Conservation (phyloP, 305 asterid genomes). For the Coffea humblotiana region DNA sequence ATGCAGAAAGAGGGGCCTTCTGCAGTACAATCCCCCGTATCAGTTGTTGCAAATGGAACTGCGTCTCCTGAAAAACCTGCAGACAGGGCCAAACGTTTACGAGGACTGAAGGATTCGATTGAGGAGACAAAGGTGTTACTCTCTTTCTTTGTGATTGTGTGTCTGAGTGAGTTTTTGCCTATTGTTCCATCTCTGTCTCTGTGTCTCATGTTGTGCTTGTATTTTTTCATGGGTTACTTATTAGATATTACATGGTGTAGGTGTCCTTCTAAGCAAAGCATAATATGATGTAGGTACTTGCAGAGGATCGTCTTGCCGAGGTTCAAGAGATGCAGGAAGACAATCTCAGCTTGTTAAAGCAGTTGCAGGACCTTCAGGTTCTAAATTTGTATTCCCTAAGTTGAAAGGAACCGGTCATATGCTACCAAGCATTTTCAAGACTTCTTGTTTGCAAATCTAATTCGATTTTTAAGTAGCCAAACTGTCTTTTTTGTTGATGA, state of each 20-base stretch:
- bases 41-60: constrained; percentile 66
- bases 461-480: neutral
- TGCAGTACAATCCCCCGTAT: constrained; percentile 59
- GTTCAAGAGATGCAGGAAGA: constrained; percentile 87
- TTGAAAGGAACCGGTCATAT: neutral
- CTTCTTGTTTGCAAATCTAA: neutral
- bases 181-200: neutral
- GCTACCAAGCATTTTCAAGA: neutral
- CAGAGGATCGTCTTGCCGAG: constrained; percentile 84
- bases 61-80: constrained; percentile 75
- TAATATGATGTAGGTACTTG: constrained; percentile 58
- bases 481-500: neutral
- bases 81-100: constrained; percentile 65
- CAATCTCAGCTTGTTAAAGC: constrained; percentile 64
- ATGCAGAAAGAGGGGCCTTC: constrained; percentile 81
- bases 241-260: constrained; percentile 13
- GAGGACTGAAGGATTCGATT: constrained; percentile 68
- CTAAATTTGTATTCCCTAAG: constrained; percentile 15
- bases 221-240: constrained; percentile 14
- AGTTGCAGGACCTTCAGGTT: constrained; percentile 95
- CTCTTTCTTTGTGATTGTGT: constrained; percentile 14
- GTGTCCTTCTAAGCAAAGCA: no score
- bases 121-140: constrained; percentile 76
- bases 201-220: constrained; percentile 4
- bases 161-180: neutral